Evolutionary conservation across 768 basidiomycete genomes (phyloP).

Genomic region (Pulveroboletus frians): DNA sequence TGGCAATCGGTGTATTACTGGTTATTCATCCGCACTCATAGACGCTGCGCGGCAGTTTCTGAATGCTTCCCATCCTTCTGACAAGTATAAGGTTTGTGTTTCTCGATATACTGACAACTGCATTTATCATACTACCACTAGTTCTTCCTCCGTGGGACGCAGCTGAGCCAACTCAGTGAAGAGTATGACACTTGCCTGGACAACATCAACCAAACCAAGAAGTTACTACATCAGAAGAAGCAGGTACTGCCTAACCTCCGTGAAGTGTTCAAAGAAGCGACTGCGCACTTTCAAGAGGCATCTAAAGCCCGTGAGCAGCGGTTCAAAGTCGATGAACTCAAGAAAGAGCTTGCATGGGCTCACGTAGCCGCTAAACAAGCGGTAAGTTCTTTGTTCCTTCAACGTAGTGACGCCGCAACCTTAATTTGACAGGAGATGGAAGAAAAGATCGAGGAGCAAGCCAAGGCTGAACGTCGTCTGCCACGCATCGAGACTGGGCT

Average conservation of each 20-base stretch:
- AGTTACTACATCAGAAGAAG: conserved; percentile 63
- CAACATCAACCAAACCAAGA: conserved; percentile 66
- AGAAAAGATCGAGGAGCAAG: conserved; percentile 38
- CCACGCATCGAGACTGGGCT: conserved; percentile 39
- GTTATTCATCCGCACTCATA: conserved; percentile 9
- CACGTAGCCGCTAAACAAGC: conserved; percentile 68
- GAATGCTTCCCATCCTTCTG: conserved; percentile 68
- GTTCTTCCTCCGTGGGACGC: conserved; percentile 95
- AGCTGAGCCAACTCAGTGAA: conserved; percentile 78
- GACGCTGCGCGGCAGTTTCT: conserved; percentile 63
- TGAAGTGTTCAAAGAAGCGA: conserved; percentile 50
- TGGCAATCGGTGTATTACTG: background rate
- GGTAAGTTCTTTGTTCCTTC: conserved; percentile 35
- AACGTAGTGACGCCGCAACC: background rate
- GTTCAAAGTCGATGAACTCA: conserved; percentile 60
- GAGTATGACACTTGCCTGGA: conserved; percentile 77
- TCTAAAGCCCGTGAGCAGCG: conserved; percentile 67
- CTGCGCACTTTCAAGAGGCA: conserved; percentile 63
- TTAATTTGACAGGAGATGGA: conserved; percentile 37
- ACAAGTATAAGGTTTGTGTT: conserved; percentile 79
- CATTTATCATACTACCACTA: conserved; percentile 27
- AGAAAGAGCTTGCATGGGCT: conserved; percentile 84
- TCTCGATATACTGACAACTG: background rate
- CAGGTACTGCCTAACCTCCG: conserved; percentile 76
- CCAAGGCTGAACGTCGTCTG: conserved; percentile 34